Percentiles rank a stretch among this genome's conserved stretches.
phyloP scores from a whole-genome alignment of 2,329 filamentous ascomycete species.

The Trichoderma polysporum region DNA sequence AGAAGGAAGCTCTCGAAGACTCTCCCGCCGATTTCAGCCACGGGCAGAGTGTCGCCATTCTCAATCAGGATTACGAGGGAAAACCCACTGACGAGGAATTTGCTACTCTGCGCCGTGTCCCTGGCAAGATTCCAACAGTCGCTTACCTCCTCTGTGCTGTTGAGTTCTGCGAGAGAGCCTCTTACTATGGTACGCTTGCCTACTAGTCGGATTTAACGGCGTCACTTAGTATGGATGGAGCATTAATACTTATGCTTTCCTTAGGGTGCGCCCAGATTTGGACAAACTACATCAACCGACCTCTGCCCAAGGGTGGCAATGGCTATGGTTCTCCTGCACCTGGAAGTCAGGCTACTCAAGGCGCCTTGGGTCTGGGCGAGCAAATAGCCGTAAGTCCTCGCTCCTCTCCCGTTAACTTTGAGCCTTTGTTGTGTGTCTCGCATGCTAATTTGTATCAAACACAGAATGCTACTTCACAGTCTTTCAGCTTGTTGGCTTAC shows the following conservation, averaged over 20 bases:
- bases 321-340: conserved; percentile 45
- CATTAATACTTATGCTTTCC: not conserved
- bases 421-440: not conserved
- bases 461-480: conserved; percentile 38
- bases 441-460: not conserved
- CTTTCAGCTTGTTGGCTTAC: conserved; percentile 59
- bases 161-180: conserved; percentile 61
- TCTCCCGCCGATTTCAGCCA: not conserved
- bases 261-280: conserved; percentile 27
- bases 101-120: conserved; percentile 50
- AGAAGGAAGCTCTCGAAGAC: not conserved
- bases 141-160: conserved; percentile 59
- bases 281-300: conserved; percentile 62
- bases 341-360: conserved; percentile 49
- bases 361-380: conserved; percentile 57
- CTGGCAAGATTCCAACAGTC: conserved; percentile 50
- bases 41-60: not conserved
- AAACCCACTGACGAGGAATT: conserved; percentile 56
- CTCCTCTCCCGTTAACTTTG: conserved; percentile 30
- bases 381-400: conserved; percentile 23
- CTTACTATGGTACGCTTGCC: conserved; percentile 53
- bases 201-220: conserved; percentile 45
- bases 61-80: conserved; percentile 20
- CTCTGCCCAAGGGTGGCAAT: conserved; percentile 52
- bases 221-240: not conserved